A percentile compares a stretch with the other conserved stretches of the same genome.
phyloP scores from a whole-genome alignment of 495 filamentous ascomycete species.

The Xanthoparmelia taractica region DNA sequence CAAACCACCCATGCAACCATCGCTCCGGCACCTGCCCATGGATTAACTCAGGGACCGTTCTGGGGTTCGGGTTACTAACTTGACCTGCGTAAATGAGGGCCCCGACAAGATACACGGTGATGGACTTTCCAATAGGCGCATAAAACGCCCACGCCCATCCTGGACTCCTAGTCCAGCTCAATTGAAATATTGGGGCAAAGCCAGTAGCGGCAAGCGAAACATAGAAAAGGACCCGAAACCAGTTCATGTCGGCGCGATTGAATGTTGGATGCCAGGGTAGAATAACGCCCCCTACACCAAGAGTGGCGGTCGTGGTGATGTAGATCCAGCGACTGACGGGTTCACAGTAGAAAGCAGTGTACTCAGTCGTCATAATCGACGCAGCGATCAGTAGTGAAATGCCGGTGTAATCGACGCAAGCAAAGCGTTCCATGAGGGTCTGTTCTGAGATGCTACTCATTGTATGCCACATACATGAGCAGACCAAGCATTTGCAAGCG shows the following conservation, averaged over 20 bases:
- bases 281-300: constrained; percentile 83
- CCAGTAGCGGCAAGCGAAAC: constrained; percentile 82
- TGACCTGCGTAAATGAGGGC: constrained; percentile 88
- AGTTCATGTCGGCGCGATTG: constrained; percentile 85
- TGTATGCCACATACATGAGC: constrained; percentile 94
- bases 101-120: constrained; percentile 76
- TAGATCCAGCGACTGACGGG: constrained; percentile 80
- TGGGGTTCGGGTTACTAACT: constrained; percentile 13
- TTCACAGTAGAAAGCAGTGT: constrained; percentile 98
- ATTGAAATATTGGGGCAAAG: constrained; percentile 79
- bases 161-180: constrained; percentile 66
- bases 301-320: constrained; percentile 68
- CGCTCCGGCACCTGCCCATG: constrained; percentile 61
- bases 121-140: constrained; percentile 75
- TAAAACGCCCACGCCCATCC: constrained; percentile 78
- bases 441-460: constrained; percentile 94
- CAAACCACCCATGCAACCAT: constrained; percentile 85
- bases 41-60: constrained; percentile 2
- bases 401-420: constrained; percentile 97
- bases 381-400: constrained; percentile 94
- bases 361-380: constrained; percentile 96
- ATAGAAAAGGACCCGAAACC: constrained; percentile 88
- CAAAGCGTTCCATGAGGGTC: constrained; percentile 84
- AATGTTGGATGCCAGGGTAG: constrained; percentile 95
- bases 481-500: constrained; percentile 90